phyloP scores from a whole-genome alignment of 345 rosid genomes.

The Camelina neglecta region DNA sequence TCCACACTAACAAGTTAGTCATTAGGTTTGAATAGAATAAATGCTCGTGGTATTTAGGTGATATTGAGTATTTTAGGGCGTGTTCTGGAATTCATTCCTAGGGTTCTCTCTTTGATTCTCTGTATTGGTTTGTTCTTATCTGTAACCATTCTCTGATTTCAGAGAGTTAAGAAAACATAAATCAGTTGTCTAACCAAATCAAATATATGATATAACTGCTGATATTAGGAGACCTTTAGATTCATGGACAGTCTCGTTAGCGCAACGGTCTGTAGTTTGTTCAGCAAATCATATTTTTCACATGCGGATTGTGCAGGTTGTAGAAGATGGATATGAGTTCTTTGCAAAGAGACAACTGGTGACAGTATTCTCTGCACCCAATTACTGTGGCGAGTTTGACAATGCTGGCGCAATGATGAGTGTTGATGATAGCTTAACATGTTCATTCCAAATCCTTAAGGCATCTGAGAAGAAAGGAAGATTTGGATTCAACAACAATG shows the following conservation, averaged over 20 bases:
- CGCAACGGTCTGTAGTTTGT: background rate
- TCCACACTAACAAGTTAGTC: background rate
- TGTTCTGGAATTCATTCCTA: background rate
- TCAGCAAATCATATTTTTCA: background rate
- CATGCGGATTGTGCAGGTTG: slow-evolving; percentile 56
- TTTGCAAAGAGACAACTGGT: slow-evolving; percentile 80
- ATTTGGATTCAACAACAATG: slow-evolving; percentile 51
- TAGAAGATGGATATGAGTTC: slow-evolving; percentile 91
- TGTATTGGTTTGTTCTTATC: background rate
- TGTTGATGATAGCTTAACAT: slow-evolving; percentile 74
- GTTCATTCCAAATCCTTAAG: slow-evolving; percentile 84
- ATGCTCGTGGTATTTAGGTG: background rate
- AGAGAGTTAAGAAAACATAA: background rate
- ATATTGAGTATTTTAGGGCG: background rate
- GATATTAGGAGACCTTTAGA: too few relatives aligned
- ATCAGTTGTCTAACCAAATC: background rate
- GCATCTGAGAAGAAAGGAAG: slow-evolving; percentile 64
- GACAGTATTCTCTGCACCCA: slow-evolving; percentile 88
- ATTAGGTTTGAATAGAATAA: background rate
- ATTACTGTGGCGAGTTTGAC: slow-evolving; percentile 90
- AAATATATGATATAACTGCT: too few relatives aligned
- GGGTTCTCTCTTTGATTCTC: background rate
- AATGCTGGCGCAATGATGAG: slow-evolving; percentile 96
- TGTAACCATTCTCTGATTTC: background rate
- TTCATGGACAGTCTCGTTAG: slow-evolving; percentile 5